These are phyloP conservation scores for Globisporangium nodosum DNA, from an alignment of 352 stramenopile genomes.

Conservation along the genomic window DNA sequence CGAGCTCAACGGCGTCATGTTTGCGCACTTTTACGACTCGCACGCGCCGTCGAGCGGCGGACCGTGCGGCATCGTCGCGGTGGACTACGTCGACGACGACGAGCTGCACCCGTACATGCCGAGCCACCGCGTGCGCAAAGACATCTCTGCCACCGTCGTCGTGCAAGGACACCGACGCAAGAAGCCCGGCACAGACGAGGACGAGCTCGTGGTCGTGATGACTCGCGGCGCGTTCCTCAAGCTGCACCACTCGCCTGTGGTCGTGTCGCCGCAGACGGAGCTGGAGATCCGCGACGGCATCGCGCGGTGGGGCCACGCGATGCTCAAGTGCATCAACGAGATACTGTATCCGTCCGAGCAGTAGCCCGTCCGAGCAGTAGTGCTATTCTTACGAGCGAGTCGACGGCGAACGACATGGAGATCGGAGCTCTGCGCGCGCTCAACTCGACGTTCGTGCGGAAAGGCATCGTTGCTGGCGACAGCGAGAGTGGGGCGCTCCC, in stretches of 20 bases:
- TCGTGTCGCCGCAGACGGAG: constrained; percentile 6
- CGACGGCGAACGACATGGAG: neutral
- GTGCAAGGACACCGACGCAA: constrained; percentile 15
- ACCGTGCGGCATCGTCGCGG: constrained; percentile 30
- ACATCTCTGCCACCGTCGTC: constrained; percentile 41
- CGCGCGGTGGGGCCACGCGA: constrained; percentile 16
- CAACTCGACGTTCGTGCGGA: constrained; percentile 26
- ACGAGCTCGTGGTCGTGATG: constrained; percentile 16
- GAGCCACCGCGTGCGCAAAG: constrained; percentile 33
- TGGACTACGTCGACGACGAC: constrained; percentile 45
- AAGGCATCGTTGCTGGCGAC: constrained; percentile 22
- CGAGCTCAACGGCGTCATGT: constrained; percentile 47
- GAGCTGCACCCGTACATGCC: constrained; percentile 45
- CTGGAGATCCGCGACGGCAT: constrained; percentile 15
- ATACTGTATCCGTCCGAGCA: constrained; percentile 10
- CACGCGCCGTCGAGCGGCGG: constrained; percentile 13
- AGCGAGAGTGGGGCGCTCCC: neutral
- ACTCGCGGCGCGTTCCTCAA: constrained; percentile 15
- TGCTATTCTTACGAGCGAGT: neutral
- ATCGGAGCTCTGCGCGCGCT: constrained; percentile 16
- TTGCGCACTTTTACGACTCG: constrained; percentile 28
- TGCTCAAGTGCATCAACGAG: constrained; percentile 16
- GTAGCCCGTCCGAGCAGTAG: neutral
- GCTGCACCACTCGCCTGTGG: constrained; percentile 3
- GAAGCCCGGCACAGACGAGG: neutral